Conservation (phyloP, 352 stramenopile genomes). For the Phytophthora idaei region DNA sequence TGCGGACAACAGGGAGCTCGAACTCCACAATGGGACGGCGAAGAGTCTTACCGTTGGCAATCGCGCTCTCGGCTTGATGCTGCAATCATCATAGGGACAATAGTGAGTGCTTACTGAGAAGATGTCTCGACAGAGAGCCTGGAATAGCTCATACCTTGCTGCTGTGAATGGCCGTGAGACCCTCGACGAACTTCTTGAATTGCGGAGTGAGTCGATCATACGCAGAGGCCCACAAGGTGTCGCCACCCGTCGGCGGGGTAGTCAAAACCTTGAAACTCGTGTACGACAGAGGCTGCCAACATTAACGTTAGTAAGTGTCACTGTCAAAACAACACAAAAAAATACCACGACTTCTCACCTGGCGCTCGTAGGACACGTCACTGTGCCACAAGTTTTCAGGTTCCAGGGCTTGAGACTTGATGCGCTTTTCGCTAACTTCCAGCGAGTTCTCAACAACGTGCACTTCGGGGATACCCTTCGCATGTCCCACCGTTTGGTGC, state of each 20-base stretch:
- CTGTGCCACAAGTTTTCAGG: constrained; percentile 43
- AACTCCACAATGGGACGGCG: not conserved
- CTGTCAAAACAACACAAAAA: too few relatives aligned
- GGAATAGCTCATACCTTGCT: not conserved
- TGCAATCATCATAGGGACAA: not conserved
- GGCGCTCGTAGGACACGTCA: constrained; percentile 45
- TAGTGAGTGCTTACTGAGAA: not conserved
- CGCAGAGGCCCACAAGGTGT: constrained; percentile 50
- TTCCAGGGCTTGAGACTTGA: constrained; percentile 34
- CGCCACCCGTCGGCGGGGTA: constrained; percentile 38
- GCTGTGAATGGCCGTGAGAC: constrained; percentile 24
- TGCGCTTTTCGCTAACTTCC: constrained; percentile 9
- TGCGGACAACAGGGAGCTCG: not conserved
- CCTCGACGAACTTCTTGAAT: constrained; percentile 31
- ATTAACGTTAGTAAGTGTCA: too few relatives aligned
- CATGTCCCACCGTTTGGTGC: constrained; percentile 23
- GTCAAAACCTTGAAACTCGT: constrained; percentile 36
- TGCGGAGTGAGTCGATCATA: constrained; percentile 46
- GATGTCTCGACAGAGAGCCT: not conserved
- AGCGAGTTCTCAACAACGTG: constrained; percentile 20
- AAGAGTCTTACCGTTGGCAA: not conserved
- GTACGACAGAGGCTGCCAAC: constrained; percentile 20
- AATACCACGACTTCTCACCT: not conserved
- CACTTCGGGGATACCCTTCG: constrained; percentile 12
- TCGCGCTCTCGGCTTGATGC: not conserved